Evolutionary conservation across 2,329 filamentous ascomycete genomes (phyloP).

Genomic region (Cryphonectria parasitica): DNA sequence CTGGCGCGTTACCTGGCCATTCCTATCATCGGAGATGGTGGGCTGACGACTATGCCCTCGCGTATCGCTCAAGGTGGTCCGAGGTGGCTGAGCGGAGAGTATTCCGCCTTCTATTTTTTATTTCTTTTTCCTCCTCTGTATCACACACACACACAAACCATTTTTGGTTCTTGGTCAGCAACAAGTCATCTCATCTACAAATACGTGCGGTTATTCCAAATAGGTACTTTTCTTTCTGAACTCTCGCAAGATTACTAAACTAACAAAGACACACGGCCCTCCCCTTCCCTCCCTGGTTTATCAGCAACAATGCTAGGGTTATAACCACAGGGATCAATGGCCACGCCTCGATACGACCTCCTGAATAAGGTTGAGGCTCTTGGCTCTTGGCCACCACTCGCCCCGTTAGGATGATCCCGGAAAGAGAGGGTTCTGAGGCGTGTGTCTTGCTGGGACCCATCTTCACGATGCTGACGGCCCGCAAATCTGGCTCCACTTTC

Average conservation of each 20-base stretch:
- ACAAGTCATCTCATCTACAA: neutral
- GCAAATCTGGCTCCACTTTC: neutral
- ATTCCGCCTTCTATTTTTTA: no score
- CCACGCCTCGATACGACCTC: constrained; percentile 9
- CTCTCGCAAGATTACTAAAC: neutral
- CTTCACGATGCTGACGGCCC: neutral
- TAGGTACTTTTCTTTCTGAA: no score
- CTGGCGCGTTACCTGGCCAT: neutral
- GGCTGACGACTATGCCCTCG: constrained; percentile 2
- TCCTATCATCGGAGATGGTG: neutral
- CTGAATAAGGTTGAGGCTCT: constrained; percentile 30
- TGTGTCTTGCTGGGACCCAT: neutral
- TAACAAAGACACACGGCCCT: neutral
- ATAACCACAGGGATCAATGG: neutral
- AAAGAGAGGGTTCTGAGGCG: neutral
- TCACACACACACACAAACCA: no score
- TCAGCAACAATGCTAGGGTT: neutral
- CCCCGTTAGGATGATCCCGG: neutral
- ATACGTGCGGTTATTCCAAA: neutral
- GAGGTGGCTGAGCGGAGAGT: no score
- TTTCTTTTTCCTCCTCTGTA: no score
- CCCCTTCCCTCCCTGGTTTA: neutral
- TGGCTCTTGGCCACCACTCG: neutral
- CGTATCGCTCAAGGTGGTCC: no score
- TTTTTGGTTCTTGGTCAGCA: neutral